These are phyloP conservation scores for Byssothecium circinans DNA, from an alignment of 2,329 filamentous ascomycete species.

Conservation along the genomic window DNA sequence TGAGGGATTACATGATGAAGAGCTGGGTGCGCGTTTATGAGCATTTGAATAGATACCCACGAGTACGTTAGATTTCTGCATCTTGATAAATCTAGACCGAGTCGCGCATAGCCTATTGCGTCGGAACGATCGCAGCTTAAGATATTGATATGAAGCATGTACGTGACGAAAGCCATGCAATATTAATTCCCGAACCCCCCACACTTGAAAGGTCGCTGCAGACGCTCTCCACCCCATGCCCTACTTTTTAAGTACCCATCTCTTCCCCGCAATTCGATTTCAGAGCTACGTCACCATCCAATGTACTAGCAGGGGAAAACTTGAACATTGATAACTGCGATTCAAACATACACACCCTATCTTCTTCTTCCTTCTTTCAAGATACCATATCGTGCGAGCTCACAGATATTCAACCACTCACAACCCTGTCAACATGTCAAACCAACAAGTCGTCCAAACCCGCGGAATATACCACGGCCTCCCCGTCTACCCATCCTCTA, in stretches of 20 bases:
- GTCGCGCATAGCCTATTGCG: background rate
- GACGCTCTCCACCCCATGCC: too few species aligned
- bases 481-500: constrained; percentile 47
- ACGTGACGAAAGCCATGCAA: too few species aligned
- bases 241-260: background rate
- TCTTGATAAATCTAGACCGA: background rate
- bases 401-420: too few species aligned
- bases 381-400: too few species aligned
- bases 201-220: too few species aligned
- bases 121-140: too few species aligned
- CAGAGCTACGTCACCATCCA: background rate
- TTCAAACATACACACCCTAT: background rate
- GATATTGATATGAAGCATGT: too few species aligned
- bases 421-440: too few species aligned
- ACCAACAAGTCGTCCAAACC: constrained; percentile 26
- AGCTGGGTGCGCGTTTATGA: background rate
- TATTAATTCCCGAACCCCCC: too few species aligned
- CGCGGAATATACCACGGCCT: constrained; percentile 55
- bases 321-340: background rate
- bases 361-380: background rate
- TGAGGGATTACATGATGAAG: too few species aligned
- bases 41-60: background rate
- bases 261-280: background rate
- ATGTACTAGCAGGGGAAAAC: background rate
- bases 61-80: background rate